phyloP scores from a whole-genome alignment of 164 flowering plant species.

The Annona squamosa region DNA sequence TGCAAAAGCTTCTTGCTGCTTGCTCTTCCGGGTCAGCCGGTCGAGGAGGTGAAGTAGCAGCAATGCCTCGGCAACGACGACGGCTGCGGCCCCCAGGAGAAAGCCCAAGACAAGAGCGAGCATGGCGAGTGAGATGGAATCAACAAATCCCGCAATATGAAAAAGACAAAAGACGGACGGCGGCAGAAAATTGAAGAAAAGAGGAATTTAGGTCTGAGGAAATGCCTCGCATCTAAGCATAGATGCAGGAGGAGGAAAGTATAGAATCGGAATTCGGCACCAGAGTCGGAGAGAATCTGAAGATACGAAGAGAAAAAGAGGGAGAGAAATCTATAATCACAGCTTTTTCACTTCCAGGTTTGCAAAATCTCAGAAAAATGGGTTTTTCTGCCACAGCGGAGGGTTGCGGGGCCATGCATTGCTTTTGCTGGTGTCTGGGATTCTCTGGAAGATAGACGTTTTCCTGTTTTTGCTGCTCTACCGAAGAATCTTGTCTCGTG shows the following conservation, averaged over 20 bases:
- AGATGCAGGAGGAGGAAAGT: background rate
- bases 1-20: background rate
- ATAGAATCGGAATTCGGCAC: background rate
- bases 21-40: slow-evolving; percentile 6
- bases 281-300: background rate
- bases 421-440: too few relatives aligned
- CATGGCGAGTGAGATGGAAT: slow-evolving; percentile 5
- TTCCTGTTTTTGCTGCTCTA: too few relatives aligned
- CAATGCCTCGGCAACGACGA: slow-evolving; percentile 4
- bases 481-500: too few relatives aligned
- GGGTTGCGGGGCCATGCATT: too few relatives aligned
- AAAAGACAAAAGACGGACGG: background rate
- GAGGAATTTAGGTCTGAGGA: background rate
- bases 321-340: background rate
- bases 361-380: too few relatives aligned
- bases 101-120: slow-evolving; percentile 6
- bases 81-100: slow-evolving; percentile 3
- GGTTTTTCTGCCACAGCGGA: too few relatives aligned
- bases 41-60: slow-evolving; percentile 5
- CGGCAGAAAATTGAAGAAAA: background rate
- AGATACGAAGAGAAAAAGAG: background rate
- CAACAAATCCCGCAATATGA: background rate
- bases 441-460: too few relatives aligned
- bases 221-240: background rate
- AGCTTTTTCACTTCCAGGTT: too few relatives aligned